phyloP scores from a whole-genome alignment of 148 eudicot genomes.

The Rhododendron henanense region DNA sequence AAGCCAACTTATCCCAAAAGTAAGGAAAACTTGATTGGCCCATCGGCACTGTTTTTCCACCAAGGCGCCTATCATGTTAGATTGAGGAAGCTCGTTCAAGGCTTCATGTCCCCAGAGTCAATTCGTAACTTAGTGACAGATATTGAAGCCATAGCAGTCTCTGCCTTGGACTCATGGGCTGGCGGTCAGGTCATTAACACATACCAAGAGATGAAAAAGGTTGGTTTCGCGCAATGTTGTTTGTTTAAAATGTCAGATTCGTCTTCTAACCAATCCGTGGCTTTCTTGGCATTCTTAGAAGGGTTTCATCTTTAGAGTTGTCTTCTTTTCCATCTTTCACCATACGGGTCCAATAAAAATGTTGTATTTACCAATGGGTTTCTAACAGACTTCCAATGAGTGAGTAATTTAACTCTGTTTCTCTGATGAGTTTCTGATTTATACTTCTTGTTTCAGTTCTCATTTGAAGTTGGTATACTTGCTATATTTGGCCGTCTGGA shows the following conservation, averaged over 20 bases:
- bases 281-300: background rate
- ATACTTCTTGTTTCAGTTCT: conserved; percentile 28
- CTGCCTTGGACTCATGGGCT: conserved; percentile 33
- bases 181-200: conserved; percentile 22
- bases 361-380: background rate
- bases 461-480: conserved; percentile 46
- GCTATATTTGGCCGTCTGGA: conserved; percentile 36
- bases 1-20: conserved; percentile 87
- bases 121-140: conserved; percentile 27
- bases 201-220: conserved; percentile 47
- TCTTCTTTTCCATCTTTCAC: background rate
- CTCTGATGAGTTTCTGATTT: background rate
- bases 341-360: background rate
- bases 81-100: conserved; percentile 48
- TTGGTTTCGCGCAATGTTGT: conserved; percentile 12
- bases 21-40: conserved; percentile 72
- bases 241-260: background rate
- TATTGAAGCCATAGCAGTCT: conserved; percentile 31
- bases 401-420: background rate
- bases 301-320: background rate
- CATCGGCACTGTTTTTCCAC: conserved; percentile 75
- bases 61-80: conserved; percentile 59
- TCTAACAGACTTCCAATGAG: background rate
- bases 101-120: conserved; percentile 32
- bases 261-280: background rate